Base-by-base conservation (phyloP, 2,329 filamentous ascomycete genomes). In the Colletotrichum sublineola region DNA sequence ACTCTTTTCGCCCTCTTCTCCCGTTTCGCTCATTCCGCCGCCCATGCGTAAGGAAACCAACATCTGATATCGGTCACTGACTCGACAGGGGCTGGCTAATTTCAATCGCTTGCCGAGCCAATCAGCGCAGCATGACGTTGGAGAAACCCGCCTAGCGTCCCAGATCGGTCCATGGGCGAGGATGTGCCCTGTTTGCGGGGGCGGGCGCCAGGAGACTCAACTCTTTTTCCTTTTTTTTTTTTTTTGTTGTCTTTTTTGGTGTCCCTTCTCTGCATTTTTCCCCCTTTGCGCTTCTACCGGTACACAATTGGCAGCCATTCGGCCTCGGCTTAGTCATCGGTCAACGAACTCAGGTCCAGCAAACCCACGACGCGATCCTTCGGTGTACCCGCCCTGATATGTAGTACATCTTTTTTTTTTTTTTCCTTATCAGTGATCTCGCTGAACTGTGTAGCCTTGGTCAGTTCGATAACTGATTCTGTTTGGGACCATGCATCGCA, bases 21-120 rank as follows among this genome's bases (percentile, higher is more conserved):
- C 38, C 60, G 20, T 56, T 53, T 52, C 48, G 48, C 46, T 50
- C 20, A 18, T 53, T 24, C 1, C 55, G 55, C 1, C 55, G 55
- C 33, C 61, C 46, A 52, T 58, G 61, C 61, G 38, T 46, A 63
- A 68, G 58, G 61, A 73, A 73, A 64, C 63, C 40, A 78, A 75
- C 79, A 78, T 81, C 79, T 82, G 80, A 82, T 82, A 82, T 82
- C 77, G 75, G 74, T 68, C 75, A 75, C 71, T 76, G 73, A 76
- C 74, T 76, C 70, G 77, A 77, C 80, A 82, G 77, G 80, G 80
- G 73, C 73, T 62, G 65, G 71, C 74, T 75, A 76, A 57, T 76
- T 75, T 75, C 74, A 70, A 75, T 63, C 70, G 75, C 61, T 71
- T 75, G 67, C 75, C 76, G 73, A 77, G 63, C 80, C 80, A 82